Evolutionary conservation across 495 filamentous ascomycete species (phyloP), one percentile per base, ranked within the genome.

Genomic region (Penicillium cosmopolitanum): DNA sequence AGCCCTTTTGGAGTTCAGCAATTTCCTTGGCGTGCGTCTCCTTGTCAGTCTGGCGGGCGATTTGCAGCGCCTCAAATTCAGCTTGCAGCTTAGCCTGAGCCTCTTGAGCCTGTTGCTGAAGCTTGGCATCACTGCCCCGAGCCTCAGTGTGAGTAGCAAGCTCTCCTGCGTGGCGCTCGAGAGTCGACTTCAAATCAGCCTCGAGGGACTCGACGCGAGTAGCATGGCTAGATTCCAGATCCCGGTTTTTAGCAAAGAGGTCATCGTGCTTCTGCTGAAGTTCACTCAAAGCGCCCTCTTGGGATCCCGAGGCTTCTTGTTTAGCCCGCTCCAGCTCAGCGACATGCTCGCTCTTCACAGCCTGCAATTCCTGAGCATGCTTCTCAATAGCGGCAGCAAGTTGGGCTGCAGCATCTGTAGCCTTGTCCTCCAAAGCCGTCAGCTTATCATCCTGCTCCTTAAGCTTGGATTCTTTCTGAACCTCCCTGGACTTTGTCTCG

Each of bases 241-340:
- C 74, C n/a, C 54, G 62, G 56, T 67, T 71, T 21, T 69, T 62
- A 8, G 73, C 55, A 34, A 73, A 31, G 11, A 77, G 61, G 46
- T 76, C 75, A 48, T 80, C 74, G 46, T 78, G 62, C 54, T 76
- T 76, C 62, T 63, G 61, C 60, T 78, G 76, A 21, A 80, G 67
- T 15, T 74, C 69, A n/a, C 51, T 51, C 48, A 80, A 50, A 7
- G 67, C 70, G 42, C 69, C 65, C 15, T 73, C 59, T 40, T 76
- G 66, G 38, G 73, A 67, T 10, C 63, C 67, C 1, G 76, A 71
- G 12, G 68, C 61, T 36, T 73, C 68, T 16, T 65, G 48, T 48
- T 65, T 58, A 16, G 55, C 63, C 36, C 64, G 68, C 33, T 73
- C 73, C 16, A 80, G 62, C 48, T 75, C 70, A 13, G 64, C 56